These are phyloP conservation scores for Globisporangium spiculum DNA, from an alignment of 352 stramenopile genomes.

Conservation along the genomic window DNA sequence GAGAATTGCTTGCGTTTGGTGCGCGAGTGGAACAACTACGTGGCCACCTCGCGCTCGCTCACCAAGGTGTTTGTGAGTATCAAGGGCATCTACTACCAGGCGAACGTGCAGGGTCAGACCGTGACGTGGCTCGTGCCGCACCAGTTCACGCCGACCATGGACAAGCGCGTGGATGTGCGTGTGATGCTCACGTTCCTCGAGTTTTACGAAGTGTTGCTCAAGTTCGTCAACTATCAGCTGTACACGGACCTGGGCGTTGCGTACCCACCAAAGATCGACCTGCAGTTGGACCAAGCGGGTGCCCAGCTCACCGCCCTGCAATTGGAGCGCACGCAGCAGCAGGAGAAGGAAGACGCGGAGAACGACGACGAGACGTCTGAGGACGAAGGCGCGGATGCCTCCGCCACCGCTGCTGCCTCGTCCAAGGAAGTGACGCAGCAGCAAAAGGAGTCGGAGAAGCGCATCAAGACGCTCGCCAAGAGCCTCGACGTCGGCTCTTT, in stretches of 20 bases:
- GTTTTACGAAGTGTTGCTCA: constrained; percentile 98
- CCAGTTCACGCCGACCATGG: constrained; percentile 96
- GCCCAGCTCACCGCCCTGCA: constrained; percentile 68
- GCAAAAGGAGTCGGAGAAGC: constrained; percentile 88
- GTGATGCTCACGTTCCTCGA: constrained; percentile 99
- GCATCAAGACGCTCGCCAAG: constrained; percentile 69
- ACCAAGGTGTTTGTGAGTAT: constrained; percentile 99
- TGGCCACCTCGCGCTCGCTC: constrained; percentile 87
- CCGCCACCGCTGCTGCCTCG: not conserved
- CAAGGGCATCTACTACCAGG: constrained; percentile 99
- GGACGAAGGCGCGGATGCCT: constrained; percentile 14
- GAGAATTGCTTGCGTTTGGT: constrained; percentile 91
- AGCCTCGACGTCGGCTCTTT: constrained; percentile 34
- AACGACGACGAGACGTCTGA: constrained; percentile 28
- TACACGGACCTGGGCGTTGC: constrained; percentile 93
- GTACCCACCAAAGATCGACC: constrained; percentile 93
- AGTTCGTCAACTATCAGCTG: constrained; percentile 99
- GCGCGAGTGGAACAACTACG: constrained; percentile 96
- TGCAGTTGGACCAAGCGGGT: constrained; percentile 74
- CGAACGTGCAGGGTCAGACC: constrained; percentile 88
- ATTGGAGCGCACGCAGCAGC: constrained; percentile 46
- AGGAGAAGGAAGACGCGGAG: constrained; percentile 31
- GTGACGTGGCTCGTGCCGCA: constrained; percentile 99
- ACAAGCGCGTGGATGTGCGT: constrained; percentile 97
- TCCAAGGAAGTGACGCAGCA: constrained; percentile 43